These are phyloP conservation scores for Aspergillus puulaauensis DNA, from an alignment of 2,329 filamentous ascomycete species.

Conservation along the genomic window DNA sequence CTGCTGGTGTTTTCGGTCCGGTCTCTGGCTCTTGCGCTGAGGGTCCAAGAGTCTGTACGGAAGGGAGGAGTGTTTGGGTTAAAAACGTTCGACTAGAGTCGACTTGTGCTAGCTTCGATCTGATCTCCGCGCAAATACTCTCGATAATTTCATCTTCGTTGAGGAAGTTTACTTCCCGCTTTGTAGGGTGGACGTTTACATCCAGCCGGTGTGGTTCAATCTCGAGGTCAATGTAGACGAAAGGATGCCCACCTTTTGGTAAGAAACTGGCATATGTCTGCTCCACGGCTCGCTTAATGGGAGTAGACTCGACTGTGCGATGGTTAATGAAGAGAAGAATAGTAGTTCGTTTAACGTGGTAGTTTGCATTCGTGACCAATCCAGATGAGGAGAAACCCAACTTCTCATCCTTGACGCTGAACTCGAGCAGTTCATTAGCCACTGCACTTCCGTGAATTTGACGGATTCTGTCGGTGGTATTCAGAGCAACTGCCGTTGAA, in stretches of 20 bases:
- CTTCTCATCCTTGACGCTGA: conserved; percentile 68
- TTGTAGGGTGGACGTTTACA: conserved; percentile 97
- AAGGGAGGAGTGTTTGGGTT: conserved; percentile 85
- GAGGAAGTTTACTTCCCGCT: conserved; percentile 93
- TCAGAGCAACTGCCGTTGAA: conserved; percentile 72
- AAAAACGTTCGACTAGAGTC: conserved; percentile 93
- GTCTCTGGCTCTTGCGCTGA: conserved; percentile 24
- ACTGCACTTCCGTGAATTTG: conserved; percentile 83
- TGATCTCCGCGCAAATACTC: conserved; percentile 76
- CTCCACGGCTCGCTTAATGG: conserved; percentile 86
- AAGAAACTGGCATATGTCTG: conserved; percentile 85
- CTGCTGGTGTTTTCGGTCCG: conserved; percentile 39
- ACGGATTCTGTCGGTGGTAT: conserved; percentile 77
- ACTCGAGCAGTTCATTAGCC: conserved; percentile 82
- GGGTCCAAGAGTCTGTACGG: conserved; percentile 52
- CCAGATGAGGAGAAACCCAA: conserved; percentile 84
- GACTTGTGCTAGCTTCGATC: conserved; percentile 75
- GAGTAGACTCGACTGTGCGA: conserved; percentile 83
- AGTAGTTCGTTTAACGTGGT: conserved; percentile 84
- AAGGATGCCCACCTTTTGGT: conserved; percentile 91
- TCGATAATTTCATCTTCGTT: conserved; percentile 97
- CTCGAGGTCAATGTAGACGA: conserved; percentile 86
- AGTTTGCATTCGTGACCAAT: conserved; percentile 88
- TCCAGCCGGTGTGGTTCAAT: conserved; percentile 92
- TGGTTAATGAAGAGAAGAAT: conserved; percentile 96